Conservation (phyloP, 208 protist genomes). For the Tritrichomonas musculus region DNA sequence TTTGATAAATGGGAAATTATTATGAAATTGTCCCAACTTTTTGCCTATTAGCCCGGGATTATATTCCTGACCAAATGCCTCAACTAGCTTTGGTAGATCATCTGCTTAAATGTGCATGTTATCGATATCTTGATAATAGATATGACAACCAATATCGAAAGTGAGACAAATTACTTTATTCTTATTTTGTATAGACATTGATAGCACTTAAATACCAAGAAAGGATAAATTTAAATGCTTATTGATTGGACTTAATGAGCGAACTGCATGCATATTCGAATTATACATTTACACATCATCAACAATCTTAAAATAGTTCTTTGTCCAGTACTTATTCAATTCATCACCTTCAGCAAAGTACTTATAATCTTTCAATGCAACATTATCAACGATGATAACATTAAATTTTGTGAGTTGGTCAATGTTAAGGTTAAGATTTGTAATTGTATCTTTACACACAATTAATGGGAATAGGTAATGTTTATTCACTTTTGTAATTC, state of each 20-base stretch:
- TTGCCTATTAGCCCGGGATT: neutral
- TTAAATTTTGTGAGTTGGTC: too few species aligned
- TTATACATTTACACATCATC: neutral
- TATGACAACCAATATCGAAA: neutral
- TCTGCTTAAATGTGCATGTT: neutral
- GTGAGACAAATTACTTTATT: constrained; percentile 6
- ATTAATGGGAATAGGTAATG: too few species aligned
- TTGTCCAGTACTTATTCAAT: neutral
- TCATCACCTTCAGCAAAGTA: neutral
- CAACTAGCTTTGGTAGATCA: neutral
- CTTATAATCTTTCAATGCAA: too few species aligned
- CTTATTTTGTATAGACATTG: neutral
- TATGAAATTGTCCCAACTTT: neutral
- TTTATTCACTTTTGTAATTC: too few species aligned
- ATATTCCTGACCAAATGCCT: neutral
- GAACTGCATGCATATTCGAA: neutral
- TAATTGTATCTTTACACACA: too few species aligned
- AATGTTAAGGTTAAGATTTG: too few species aligned
- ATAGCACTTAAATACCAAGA: neutral
- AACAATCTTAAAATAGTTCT: neutral
- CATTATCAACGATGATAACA: too few species aligned
- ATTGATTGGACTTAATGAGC: neutral
- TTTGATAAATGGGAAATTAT: neutral
- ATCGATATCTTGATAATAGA: constrained; percentile 11
- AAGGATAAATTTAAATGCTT: neutral